Evolutionary conservation across 2,329 filamentous ascomycete species (phyloP), one percentile per base, ranked within the genome.

Genomic region (Ceratocystis destructans): DNA sequence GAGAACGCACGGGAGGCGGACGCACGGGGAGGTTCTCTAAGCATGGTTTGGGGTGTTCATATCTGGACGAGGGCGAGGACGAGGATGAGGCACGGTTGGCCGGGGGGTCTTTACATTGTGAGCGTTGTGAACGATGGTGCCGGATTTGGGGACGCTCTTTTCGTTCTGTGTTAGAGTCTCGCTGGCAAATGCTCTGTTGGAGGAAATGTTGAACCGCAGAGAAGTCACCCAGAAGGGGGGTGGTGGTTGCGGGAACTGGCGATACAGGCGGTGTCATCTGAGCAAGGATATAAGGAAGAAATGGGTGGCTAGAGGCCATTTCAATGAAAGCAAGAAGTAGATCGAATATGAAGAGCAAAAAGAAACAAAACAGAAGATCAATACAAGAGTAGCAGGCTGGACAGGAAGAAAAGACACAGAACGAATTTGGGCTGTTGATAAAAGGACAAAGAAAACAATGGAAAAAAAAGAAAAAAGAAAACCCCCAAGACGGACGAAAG

Each of bases 251-350:
- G 15, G 66, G 66, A 59, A 50, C 61, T 44, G 66, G 66, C 20
- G 66, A 63, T 48, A 68, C 59, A 44, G 66, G 66, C 44, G 66
- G 66, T 31, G 66, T 68, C 66, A 68, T 68, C 45, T 68, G 66
- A 66, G 64, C 59, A 48, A 65, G 41, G 28, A 55, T 64, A 63
- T 61, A 68, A 55, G 61, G 62, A 53, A 64, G 48, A 33, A 59
- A n/a, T 22, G 55, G 22, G 28, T 59, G 55, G 55, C 55, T 31
- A n/a, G 55, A 59, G 15, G 55, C 31, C 55, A 59, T 59, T 59
- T 37, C 28, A 28, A 59, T 20, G 55, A n/a, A 37, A 37, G n/a
- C 5, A 33, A 5, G 28, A 59, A 7, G 2, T 5, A 8, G 28
- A 22, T 25, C n/a, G 22, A n/a, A 4, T 45, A n/a, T 46, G 61